Evolutionary conservation across 208 protist genomes (phyloP).

Genomic region (Acanthamoeba sp.): DNA sequence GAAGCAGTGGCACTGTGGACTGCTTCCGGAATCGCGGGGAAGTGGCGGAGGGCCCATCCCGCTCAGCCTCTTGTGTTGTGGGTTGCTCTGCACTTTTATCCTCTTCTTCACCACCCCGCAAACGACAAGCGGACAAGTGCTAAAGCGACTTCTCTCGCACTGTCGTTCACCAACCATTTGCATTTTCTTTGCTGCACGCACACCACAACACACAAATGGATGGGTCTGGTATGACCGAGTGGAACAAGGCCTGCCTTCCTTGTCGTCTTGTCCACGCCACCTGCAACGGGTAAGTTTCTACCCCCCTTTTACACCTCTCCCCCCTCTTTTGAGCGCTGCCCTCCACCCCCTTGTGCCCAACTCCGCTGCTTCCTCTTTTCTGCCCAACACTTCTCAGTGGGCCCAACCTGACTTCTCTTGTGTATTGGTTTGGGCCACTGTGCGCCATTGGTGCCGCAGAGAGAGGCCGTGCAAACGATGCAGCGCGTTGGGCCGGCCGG

Average conservation of each 20-base stretch:
- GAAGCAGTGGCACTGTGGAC: not conserved
- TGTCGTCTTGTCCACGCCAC: slow-evolving; percentile 13
- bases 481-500: slow-evolving; percentile 15
- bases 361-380: no score
- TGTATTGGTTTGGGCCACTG: not conserved
- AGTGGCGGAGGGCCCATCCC: not conserved
- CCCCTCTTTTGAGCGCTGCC: not conserved
- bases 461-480: slow-evolving; percentile 42
- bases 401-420: not conserved
- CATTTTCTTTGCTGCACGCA: not conserved
- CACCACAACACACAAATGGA: not conserved
- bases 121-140: no score
- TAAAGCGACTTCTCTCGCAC: no score
- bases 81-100: no score
- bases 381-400: not conserved
- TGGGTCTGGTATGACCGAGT: not conserved
- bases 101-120: not conserved
- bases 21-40: not conserved
- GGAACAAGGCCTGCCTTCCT: slow-evolving; percentile 18
- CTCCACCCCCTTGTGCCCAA: no score
- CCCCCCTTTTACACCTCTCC: not conserved
- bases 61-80: no score
- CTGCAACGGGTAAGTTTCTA: not conserved
- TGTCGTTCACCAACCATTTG: no score
- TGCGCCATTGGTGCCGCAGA: not conserved